Conservation (phyloP, 306 rosid species). For the Abrus precatorius region DNA sequence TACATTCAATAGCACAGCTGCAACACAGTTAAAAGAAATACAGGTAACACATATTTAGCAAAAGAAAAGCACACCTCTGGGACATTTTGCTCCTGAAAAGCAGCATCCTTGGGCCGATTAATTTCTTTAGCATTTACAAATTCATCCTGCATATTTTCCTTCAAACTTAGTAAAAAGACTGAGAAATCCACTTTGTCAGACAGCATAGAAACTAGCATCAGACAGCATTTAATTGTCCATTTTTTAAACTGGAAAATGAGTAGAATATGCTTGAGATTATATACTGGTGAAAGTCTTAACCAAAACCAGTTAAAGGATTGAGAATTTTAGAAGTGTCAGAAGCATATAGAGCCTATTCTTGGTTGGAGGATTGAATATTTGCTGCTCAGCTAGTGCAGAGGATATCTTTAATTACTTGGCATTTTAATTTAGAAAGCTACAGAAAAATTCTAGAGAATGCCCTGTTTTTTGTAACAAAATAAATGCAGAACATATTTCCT, state of each 20-base stretch:
- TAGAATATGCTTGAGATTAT: slow-evolving; percentile 30
- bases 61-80: slow-evolving; percentile 71
- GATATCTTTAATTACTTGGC: slow-evolving; percentile 8
- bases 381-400: slow-evolving; percentile 19
- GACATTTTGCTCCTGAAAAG: slow-evolving; percentile 58
- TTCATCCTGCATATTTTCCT: slow-evolving; percentile 62
- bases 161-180: slow-evolving; percentile 41
- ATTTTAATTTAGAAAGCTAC: slow-evolving; percentile 7
- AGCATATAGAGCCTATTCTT: slow-evolving; percentile 11
- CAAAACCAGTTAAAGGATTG: background rate
- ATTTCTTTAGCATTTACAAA: slow-evolving; percentile 53
- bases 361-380: slow-evolving; percentile 19
- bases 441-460: slow-evolving; percentile 3
- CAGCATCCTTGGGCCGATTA: slow-evolving; percentile 50
- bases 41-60: slow-evolving; percentile 18
- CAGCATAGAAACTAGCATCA: slow-evolving; percentile 35
- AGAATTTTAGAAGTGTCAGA: slow-evolving; percentile 6
- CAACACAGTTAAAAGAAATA: background rate
- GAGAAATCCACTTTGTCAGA: slow-evolving; percentile 10
- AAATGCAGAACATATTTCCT: slow-evolving; percentile 26
- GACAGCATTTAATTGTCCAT: background rate
- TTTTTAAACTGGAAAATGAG: slow-evolving; percentile 8
- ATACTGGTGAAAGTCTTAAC: slow-evolving; percentile 15
- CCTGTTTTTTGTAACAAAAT: slow-evolving; percentile 19
- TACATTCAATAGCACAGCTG: slow-evolving; percentile 19